phyloP scores from a whole-genome alignment of 352 stramenopile species.

The Pythium scleroteichum region DNA sequence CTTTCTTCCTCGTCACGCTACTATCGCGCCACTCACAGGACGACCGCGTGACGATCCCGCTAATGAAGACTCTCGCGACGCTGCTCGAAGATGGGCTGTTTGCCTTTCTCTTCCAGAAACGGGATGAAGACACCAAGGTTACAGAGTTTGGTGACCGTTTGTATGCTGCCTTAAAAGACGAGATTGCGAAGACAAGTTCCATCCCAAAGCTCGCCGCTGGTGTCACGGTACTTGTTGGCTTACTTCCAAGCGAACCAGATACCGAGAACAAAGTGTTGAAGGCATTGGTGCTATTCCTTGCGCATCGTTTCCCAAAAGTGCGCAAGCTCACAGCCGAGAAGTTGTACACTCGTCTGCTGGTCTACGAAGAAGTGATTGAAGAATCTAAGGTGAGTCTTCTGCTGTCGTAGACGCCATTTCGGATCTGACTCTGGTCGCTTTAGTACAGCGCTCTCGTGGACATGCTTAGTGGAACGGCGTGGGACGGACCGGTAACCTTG shows the following conservation, averaged over 20 bases:
- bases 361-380: slow-evolving; percentile 72
- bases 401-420: too few relatives aligned
- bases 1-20: slow-evolving; percentile 67
- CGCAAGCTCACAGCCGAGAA: slow-evolving; percentile 81
- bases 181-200: slow-evolving; percentile 62
- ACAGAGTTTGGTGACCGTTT: slow-evolving; percentile 61
- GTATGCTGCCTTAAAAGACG: slow-evolving; percentile 63
- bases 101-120: slow-evolving; percentile 54
- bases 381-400: slow-evolving; percentile 51
- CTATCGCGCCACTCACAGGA: slow-evolving; percentile 60
- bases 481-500: slow-evolving; percentile 62
- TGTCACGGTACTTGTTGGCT: slow-evolving; percentile 67
- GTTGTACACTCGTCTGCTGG: slow-evolving; percentile 78
- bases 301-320: slow-evolving; percentile 85
- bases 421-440: slow-evolving; percentile 8
- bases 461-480: slow-evolving; percentile 76
- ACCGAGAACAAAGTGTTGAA: slow-evolving; percentile 61
- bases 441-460: slow-evolving; percentile 77
- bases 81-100: slow-evolving; percentile 68
- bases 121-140: slow-evolving; percentile 26
- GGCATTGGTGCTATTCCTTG: slow-evolving; percentile 74
- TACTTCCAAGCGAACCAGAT: slow-evolving; percentile 63
- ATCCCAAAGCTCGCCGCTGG: slow-evolving; percentile 71
- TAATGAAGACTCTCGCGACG: slow-evolving; percentile 86
- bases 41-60: slow-evolving; percentile 81